Percentiles rank a stretch among this genome's conserved stretches.
These are phyloP conservation scores for Bruguiera parviflora DNA, from an alignment of 345 rosid genomes.

Conservation along the genomic window DNA sequence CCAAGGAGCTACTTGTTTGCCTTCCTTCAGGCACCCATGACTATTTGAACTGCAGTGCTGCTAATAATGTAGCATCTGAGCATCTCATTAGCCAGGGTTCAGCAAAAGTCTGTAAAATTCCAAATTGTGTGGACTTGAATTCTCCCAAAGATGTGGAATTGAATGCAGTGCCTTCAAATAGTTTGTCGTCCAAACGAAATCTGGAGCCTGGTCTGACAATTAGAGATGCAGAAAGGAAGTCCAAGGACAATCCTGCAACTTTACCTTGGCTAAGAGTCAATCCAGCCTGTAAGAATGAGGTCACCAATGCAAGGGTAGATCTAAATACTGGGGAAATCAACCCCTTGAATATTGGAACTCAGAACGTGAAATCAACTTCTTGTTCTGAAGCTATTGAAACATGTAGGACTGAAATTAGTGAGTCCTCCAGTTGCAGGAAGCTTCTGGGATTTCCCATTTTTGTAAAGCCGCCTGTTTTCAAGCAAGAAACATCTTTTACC, in stretches of 20 bases:
- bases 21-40: slow-evolving; percentile 29
- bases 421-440: slow-evolving; percentile 38
- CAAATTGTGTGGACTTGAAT: slow-evolving; percentile 30
- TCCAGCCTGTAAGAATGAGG: slow-evolving; percentile 36
- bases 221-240: slow-evolving; percentile 44
- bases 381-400: slow-evolving; percentile 35
- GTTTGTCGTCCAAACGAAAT: slow-evolving; percentile 35
- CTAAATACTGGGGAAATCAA: slow-evolving; percentile 30
- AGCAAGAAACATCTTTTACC: slow-evolving; percentile 38
- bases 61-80: slow-evolving; percentile 27
- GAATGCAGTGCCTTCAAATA: slow-evolving; percentile 43
- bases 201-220: slow-evolving; percentile 29
- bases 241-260: slow-evolving; percentile 35
- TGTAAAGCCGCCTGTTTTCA: slow-evolving; percentile 34
- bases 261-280: slow-evolving; percentile 71
- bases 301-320: slow-evolving; percentile 37
- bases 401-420: slow-evolving; percentile 31
- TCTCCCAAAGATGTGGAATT: slow-evolving; percentile 41
- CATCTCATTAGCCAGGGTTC: slow-evolving; percentile 24
- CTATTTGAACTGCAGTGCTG: slow-evolving; percentile 31
- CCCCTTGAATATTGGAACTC: slow-evolving; percentile 39
- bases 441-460: slow-evolving; percentile 53
- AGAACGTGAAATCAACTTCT: slow-evolving; percentile 38
- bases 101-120: slow-evolving; percentile 26
- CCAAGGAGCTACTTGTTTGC: slow-evolving; percentile 35